Conservation (phyloP, 257 asterid genomes). For the Mitragyna speciosa region DNA sequence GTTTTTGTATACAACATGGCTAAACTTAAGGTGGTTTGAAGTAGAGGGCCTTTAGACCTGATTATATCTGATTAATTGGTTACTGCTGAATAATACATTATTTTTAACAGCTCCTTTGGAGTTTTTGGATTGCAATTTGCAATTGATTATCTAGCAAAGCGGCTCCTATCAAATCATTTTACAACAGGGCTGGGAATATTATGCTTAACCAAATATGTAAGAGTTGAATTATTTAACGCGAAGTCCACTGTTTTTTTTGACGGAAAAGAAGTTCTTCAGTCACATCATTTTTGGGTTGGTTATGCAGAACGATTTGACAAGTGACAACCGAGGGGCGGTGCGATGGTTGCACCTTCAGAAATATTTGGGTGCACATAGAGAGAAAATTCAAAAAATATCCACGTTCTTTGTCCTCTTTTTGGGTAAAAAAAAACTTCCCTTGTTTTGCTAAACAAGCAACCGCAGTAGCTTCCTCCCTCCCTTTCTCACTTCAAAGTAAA, state of each 20-base stretch:
- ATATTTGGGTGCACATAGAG: too few species aligned
- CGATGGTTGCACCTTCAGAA: too few species aligned
- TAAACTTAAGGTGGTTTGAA: too few species aligned
- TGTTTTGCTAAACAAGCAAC: too few species aligned
- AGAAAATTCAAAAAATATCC: too few species aligned
- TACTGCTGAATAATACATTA: background rate
- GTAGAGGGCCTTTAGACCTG: too few species aligned
- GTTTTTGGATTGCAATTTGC: slow-evolving; percentile 6
- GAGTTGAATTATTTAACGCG: background rate
- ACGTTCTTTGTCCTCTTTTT: too few species aligned
- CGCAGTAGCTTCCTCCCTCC: too few species aligned
- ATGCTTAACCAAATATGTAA: slow-evolving; percentile 17
- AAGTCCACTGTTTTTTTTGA: background rate
- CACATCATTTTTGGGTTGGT: background rate
- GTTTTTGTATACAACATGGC: too few species aligned
- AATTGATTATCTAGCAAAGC: background rate
- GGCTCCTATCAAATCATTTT: slow-evolving; percentile 14
- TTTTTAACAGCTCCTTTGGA: background rate
- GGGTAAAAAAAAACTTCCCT: too few species aligned
- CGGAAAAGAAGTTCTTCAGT: background rate
- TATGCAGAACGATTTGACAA: background rate
- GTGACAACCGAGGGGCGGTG: background rate
- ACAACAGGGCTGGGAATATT: slow-evolving; percentile 4
- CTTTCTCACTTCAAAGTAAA: too few species aligned
- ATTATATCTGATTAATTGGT: background rate